Conservation (phyloP, 176 grass and related monocot species). For the Phoenix roebelenii region DNA sequence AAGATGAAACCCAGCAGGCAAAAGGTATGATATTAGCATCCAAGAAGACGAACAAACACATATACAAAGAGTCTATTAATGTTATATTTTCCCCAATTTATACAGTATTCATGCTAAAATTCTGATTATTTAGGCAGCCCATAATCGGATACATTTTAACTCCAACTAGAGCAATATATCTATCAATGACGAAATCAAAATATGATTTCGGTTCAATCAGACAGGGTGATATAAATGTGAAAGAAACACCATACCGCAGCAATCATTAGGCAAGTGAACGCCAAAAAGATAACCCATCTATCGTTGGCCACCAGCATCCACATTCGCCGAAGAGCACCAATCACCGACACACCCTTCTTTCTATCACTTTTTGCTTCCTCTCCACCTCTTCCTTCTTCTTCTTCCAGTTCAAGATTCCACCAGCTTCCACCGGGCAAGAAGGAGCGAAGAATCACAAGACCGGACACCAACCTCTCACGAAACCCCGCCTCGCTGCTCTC, state of each 20-base stretch:
- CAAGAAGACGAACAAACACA: too few species aligned
- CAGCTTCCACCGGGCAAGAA: slow-evolving; percentile 71
- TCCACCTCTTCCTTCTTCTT: slow-evolving; percentile 22
- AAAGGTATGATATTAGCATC: too few species aligned
- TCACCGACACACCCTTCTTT: slow-evolving; percentile 47
- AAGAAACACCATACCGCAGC: slow-evolving; percentile 43
- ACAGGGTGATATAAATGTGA: not conserved
- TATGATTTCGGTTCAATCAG: not conserved
- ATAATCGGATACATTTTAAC: too few species aligned
- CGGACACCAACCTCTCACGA: slow-evolving; percentile 39
- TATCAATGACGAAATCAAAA: not conserved
- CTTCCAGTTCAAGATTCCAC: slow-evolving; percentile 72
- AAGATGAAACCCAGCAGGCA: too few species aligned
- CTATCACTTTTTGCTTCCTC: slow-evolving; percentile 5
- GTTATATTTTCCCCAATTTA: too few species aligned
- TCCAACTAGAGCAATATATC: not conserved
- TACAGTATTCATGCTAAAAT: too few species aligned
- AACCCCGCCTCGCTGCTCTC: slow-evolving; percentile 25
- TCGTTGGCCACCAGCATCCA: slow-evolving; percentile 70
- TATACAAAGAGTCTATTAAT: too few species aligned
- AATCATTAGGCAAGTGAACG: slow-evolving; percentile 59
- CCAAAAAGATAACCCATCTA: slow-evolving; percentile 55
- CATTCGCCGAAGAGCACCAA: slow-evolving; percentile 61
- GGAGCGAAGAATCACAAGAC: not conserved
- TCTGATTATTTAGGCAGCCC: too few species aligned